These are phyloP conservation scores for Ophiocordyceps robertsii DNA, from an alignment of 2,329 filamentous ascomycete species.

Conservation along the genomic window DNA sequence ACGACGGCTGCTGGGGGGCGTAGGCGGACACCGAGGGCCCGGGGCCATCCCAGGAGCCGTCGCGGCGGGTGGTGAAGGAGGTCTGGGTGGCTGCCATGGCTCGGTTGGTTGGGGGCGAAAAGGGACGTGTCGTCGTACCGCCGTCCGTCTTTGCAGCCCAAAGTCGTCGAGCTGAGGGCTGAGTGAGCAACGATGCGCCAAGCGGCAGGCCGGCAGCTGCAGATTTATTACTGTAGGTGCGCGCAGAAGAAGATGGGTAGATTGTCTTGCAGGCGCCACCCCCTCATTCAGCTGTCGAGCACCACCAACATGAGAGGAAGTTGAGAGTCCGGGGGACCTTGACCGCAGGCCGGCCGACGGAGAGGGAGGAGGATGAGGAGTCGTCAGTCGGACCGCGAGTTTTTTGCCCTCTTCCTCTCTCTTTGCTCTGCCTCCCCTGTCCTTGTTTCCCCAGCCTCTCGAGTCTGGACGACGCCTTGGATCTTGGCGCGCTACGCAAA, in stretches of 20 bases:
- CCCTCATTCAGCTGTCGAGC: conserved; percentile 1
- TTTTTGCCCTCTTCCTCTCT: too few species aligned
- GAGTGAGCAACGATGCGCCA: neutral
- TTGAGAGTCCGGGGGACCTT: too few species aligned
- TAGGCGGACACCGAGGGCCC: conserved; percentile 21
- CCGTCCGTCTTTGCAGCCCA: neutral
- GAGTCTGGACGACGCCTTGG: too few species aligned
- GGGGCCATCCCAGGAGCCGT: conserved; percentile 15
- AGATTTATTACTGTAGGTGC: neutral
- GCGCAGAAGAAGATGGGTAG: neutral
- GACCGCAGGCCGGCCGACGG: neutral
- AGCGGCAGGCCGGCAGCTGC: neutral
- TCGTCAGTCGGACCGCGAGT: too few species aligned
- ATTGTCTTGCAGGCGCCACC: conserved; percentile 1
- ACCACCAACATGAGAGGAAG: neutral
- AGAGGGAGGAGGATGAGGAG: neutral
- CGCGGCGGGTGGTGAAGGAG: conserved; percentile 11
- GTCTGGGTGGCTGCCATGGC: conserved; percentile 19
- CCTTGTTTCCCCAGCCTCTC: too few species aligned
- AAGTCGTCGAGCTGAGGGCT: neutral
- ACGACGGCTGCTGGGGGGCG: conserved; percentile 46
- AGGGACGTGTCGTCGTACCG: too few species aligned
- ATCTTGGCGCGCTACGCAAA: too few species aligned
- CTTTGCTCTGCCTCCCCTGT: too few species aligned
- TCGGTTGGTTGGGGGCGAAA: neutral